phyloP scores from a whole-genome alignment of 495 filamentous ascomycete species.

The Wilcoxina mikolae region DNA sequence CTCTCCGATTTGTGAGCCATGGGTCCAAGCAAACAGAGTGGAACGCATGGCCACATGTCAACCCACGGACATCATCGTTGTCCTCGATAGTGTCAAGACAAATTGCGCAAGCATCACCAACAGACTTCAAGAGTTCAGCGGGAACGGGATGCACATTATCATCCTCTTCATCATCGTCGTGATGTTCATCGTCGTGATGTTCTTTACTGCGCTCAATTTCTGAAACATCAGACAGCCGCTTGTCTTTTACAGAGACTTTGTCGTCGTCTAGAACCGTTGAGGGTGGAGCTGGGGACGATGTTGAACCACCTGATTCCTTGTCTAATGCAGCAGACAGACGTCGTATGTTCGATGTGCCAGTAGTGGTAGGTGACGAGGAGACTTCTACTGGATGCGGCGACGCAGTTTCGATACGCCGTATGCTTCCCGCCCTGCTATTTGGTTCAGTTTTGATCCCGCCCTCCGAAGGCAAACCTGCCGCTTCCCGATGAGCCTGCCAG shows the following conservation, averaged over 20 bases:
- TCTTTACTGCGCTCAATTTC: slow-evolving; percentile 12
- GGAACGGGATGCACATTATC: slow-evolving; percentile 73
- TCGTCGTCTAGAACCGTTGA: background rate
- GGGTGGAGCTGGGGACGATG: background rate
- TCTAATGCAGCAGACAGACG: background rate
- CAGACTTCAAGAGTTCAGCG: slow-evolving; percentile 64
- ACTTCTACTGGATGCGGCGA: background rate
- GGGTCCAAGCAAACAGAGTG: slow-evolving; percentile 89
- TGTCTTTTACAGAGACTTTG: slow-evolving; percentile 3
- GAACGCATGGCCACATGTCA: slow-evolving; percentile 93
- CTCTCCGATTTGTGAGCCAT: slow-evolving; percentile 83
- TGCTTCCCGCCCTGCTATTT: slow-evolving; percentile 50
- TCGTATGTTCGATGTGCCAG: background rate
- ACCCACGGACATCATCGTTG: slow-evolving; percentile 83
- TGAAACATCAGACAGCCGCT: slow-evolving; percentile 25
- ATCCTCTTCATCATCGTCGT: slow-evolving; percentile 48
- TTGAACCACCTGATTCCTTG: background rate
- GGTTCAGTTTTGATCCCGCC: slow-evolving; percentile 66
- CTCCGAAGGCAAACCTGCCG: slow-evolving; percentile 65
- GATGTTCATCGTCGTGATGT: slow-evolving; percentile 7
- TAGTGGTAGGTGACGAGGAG: background rate
- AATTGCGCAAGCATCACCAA: slow-evolving; percentile 94
- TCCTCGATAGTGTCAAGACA: slow-evolving; percentile 90
- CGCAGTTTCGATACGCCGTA: slow-evolving; percentile 42
- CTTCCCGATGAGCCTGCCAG: slow-evolving; percentile 73